Conservation (phyloP, 2,329 filamentous ascomycete species). For the Neofusicoccum laricinum region DNA sequence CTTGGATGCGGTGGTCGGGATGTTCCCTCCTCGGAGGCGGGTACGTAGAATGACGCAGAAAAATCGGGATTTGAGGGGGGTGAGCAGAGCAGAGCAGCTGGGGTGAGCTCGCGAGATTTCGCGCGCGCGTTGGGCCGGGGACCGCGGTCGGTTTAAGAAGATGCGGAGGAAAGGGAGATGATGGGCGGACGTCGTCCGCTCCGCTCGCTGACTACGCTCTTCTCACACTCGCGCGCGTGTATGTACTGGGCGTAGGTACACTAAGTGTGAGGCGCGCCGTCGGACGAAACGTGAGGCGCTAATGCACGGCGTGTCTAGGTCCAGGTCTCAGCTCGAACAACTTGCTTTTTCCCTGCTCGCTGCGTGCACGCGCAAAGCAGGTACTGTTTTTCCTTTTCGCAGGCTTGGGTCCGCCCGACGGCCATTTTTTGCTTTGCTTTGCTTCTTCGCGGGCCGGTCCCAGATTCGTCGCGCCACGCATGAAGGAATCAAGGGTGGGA, state of each 20-base stretch:
- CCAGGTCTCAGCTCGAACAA: background rate
- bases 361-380: background rate
- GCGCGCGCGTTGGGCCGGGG: background rate
- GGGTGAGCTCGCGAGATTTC: too few species aligned
- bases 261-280: background rate
- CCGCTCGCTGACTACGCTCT: too few species aligned
- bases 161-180: background rate
- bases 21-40: background rate
- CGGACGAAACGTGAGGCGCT: conserved; percentile 6
- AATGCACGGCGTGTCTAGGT: background rate
- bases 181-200: background rate
- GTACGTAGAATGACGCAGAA: background rate
- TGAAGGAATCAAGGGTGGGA: conserved; percentile 14
- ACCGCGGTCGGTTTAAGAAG: background rate
- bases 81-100: too few species aligned
- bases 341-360: conserved; percentile 3
- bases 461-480: conserved; percentile 1
- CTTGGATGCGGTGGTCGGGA: background rate
- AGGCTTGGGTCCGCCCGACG: background rate
- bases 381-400: background rate
- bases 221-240: background rate
- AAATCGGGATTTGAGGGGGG: too few species aligned
- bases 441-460: background rate
- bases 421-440: background rate
- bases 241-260: too few species aligned